These are phyloP conservation scores for Cryphonectria radicalis DNA, from an alignment of 2,329 filamentous ascomycete species.

Conservation along the genomic window DNA sequence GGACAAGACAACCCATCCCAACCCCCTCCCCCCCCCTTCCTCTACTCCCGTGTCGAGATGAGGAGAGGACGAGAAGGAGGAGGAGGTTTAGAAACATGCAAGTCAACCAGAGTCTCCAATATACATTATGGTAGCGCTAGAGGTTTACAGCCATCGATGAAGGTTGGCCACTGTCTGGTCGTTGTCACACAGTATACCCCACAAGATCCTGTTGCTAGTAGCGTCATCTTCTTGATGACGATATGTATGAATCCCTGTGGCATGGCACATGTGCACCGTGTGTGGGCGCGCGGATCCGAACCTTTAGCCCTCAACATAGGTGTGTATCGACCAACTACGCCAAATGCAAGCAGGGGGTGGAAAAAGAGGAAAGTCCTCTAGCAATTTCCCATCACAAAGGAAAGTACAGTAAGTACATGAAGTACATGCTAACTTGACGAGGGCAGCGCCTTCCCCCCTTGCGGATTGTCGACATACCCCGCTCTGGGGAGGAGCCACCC, in stretches of 20 bases:
- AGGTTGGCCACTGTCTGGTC: not conserved
- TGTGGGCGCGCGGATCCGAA: constrained; percentile 26
- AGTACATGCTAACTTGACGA: not conserved
- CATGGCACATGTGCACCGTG: not conserved
- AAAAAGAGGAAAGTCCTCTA: not conserved
- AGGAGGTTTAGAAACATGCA: not conserved
- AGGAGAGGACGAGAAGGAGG: not conserved
- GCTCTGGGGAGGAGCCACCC: constrained; percentile 21
- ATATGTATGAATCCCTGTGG: not conserved
- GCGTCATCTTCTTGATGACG: not conserved
- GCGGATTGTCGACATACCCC: constrained; percentile 16
- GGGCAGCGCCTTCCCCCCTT: not conserved
- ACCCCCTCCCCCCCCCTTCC: no score
- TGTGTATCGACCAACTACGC: not conserved
- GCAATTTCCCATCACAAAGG: not conserved
- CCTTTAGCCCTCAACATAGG: constrained; percentile 17
- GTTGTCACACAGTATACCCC: not conserved
- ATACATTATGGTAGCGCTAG: not conserved
- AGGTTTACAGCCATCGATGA: not conserved
- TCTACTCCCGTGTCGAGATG: not conserved
- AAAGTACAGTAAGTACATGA: not conserved
- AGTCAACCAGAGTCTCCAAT: not conserved
- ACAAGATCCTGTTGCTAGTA: not conserved
- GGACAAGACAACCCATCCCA: not conserved
- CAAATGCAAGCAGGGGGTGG: not conserved